Conservation (phyloP, 768 basidiomycete species). For the Macrolepiota dolichaula region DNA sequence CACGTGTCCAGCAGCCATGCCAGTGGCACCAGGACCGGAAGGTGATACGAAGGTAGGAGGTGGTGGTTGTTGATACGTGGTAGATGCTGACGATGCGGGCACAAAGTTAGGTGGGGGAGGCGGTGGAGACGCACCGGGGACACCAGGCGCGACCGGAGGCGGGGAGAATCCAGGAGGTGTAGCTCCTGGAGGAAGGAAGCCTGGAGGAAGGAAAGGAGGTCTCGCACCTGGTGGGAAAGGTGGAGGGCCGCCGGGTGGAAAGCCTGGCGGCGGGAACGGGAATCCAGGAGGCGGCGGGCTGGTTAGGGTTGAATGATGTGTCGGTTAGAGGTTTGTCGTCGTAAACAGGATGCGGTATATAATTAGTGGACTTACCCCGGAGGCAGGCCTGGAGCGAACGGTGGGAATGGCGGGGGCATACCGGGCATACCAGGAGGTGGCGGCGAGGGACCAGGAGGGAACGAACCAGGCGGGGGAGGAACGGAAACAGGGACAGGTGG, state of each 20-base stretch:
- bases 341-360: slow-evolving; percentile 13
- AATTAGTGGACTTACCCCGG: slow-evolving; percentile 44
- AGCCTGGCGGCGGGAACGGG: slow-evolving; percentile 48
- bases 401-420: slow-evolving; percentile 51
- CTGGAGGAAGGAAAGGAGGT: slow-evolving; percentile 26
- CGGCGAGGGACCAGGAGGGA: slow-evolving; percentile 37
- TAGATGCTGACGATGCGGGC: slow-evolving; percentile 10
- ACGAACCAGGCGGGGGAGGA: slow-evolving; percentile 26
- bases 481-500: slow-evolving; percentile 35
- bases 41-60: background rate
- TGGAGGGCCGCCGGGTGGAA: slow-evolving; percentile 25
- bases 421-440: slow-evolving; percentile 43
- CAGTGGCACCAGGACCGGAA: background rate
- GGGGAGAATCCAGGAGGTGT: slow-evolving; percentile 11
- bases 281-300: slow-evolving; percentile 56
- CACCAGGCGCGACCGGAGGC: slow-evolving; percentile 3
- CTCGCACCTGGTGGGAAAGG: slow-evolving; percentile 27
- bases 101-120: slow-evolving; percentile 18
- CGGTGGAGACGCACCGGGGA: slow-evolving; percentile 16
- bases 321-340: too few relatives aligned
- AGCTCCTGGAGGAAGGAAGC: slow-evolving; percentile 23
- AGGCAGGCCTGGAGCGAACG: slow-evolving; percentile 50
- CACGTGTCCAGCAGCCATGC: background rate
- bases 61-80: background rate
- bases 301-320: slow-evolving; percentile 14